Percentiles rank a stretch among this genome's conserved stretches.
These are phyloP conservation scores for Pulveroboletus sp. DNA, from an alignment of 768 basidiomycete species.

Conservation along the genomic window DNA sequence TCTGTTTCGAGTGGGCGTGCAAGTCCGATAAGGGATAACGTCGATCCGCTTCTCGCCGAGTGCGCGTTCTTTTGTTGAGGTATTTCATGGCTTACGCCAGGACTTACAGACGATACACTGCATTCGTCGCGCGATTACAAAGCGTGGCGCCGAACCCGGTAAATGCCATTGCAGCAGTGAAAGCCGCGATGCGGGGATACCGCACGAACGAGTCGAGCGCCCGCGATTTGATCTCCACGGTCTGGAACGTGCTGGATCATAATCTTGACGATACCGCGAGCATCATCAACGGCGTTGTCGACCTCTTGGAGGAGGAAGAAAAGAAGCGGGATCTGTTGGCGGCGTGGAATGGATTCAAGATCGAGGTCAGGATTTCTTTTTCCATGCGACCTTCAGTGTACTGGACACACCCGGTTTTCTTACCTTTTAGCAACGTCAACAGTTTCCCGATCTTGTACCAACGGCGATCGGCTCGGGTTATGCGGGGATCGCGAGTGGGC, in stretches of 20 bases:
- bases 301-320: slow-evolving; percentile 77
- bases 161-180: slow-evolving; percentile 57
- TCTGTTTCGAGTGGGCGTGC: slow-evolving; percentile 25
- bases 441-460: slow-evolving; percentile 76
- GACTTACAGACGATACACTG: slow-evolving; percentile 56
- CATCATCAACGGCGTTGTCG: slow-evolving; percentile 68
- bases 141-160: slow-evolving; percentile 53
- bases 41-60: slow-evolving; percentile 55
- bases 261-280: slow-evolving; percentile 71
- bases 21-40: slow-evolving; percentile 37
- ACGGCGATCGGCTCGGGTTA: slow-evolving; percentile 59
- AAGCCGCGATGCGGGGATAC: slow-evolving; percentile 77
- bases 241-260: slow-evolving; percentile 75
- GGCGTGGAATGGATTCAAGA: slow-evolving; percentile 80
- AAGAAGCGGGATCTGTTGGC: slow-evolving; percentile 72
- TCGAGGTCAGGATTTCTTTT: slow-evolving; percentile 67
- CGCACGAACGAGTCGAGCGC: slow-evolving; percentile 72
- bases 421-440: slow-evolving; percentile 63
- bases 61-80: slow-evolving; percentile 32
- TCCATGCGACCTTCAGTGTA: too few relatives aligned
- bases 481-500: slow-evolving; percentile 75
- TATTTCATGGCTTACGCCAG: neutral
- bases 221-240: slow-evolving; percentile 79
- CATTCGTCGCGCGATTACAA: slow-evolving; percentile 62
- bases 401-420: too few relatives aligned